These are phyloP conservation scores for Aspergillus biplanus DNA, from an alignment of 495 filamentous ascomycete species.

Conservation along the genomic window DNA sequence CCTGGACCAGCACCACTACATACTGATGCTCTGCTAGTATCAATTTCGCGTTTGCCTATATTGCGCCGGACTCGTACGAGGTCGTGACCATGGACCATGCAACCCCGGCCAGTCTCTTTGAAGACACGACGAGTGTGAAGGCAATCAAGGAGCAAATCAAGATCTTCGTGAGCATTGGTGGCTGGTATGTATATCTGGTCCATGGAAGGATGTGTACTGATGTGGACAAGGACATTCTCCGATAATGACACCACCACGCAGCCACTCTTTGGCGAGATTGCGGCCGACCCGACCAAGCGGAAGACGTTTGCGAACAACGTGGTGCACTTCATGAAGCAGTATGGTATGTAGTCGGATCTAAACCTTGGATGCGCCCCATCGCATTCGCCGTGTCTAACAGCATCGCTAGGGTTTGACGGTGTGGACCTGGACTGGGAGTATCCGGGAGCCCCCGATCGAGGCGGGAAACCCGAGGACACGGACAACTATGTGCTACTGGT, in stretches of 20 bases:
- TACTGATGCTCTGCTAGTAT: conserved; percentile 1
- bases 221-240: neutral
- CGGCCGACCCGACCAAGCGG: neutral
- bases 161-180: conserved; percentile 1
- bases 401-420: conserved; percentile 39
- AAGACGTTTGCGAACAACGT: conserved; percentile 12
- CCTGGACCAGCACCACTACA: neutral
- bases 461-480: conserved; percentile 42
- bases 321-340: conserved; percentile 21
- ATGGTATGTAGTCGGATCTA: conserved; percentile 12
- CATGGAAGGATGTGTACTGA: neutral
- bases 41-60: conserved; percentile 9
- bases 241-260: conserved; percentile 2
- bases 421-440: conserved; percentile 56
- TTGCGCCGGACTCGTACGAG: neutral
- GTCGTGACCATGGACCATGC: conserved; percentile 4
- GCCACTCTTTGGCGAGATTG: conserved; percentile 1
- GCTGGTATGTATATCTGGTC: neutral
- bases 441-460: conserved; percentile 50
- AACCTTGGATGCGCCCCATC: neutral
- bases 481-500: conserved; percentile 48
- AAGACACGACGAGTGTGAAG: conserved; percentile 1
- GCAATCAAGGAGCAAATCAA: conserved; percentile 5
- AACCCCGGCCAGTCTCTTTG: conserved; percentile 2
- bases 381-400: neutral